Evolutionary conservation across 768 basidiomycete species (phyloP).

Genomic region (Pholiota conissans): DNA sequence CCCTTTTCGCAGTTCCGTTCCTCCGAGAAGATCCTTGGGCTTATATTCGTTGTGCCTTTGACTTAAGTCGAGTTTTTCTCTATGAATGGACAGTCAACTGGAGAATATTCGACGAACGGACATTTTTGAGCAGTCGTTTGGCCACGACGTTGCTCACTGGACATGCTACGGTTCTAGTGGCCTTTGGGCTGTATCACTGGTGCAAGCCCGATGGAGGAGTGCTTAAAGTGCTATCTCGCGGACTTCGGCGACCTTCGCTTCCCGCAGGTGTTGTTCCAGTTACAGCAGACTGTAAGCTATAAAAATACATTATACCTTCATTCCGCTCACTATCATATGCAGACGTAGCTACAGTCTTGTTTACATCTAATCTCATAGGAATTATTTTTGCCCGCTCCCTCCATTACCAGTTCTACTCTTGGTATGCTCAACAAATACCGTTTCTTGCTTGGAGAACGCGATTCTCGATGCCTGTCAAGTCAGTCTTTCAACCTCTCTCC

Average conservation of each 20-base stretch:
- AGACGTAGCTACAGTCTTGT: conserved; percentile 82
- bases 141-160: conserved; percentile 62
- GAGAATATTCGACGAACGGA: conserved; percentile 80
- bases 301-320: neutral
- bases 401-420: conserved; percentile 98
- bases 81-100: conserved; percentile 99
- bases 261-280: conserved; percentile 49
- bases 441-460: conserved; percentile 76
- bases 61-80: conserved; percentile 84
- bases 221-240: conserved; percentile 50
- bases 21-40: conserved; percentile 54
- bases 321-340: neutral
- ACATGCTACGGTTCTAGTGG: conserved; percentile 58
- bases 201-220: conserved; percentile 73
- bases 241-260: conserved; percentile 46
- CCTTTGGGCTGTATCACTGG: conserved; percentile 78
- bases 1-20: conserved; percentile 70
- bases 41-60: conserved; percentile 80
- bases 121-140: conserved; percentile 67
- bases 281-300: conserved; percentile 63
- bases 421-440: conserved; percentile 93
- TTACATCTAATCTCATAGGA: conserved; percentile 91
- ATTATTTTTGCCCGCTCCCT: conserved; percentile 90
- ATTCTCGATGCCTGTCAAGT: conserved; percentile 66
- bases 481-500: conserved; percentile 21